phyloP scores from a whole-genome alignment of 148 eudicot genomes.

The Rhododendron simsii region DNA sequence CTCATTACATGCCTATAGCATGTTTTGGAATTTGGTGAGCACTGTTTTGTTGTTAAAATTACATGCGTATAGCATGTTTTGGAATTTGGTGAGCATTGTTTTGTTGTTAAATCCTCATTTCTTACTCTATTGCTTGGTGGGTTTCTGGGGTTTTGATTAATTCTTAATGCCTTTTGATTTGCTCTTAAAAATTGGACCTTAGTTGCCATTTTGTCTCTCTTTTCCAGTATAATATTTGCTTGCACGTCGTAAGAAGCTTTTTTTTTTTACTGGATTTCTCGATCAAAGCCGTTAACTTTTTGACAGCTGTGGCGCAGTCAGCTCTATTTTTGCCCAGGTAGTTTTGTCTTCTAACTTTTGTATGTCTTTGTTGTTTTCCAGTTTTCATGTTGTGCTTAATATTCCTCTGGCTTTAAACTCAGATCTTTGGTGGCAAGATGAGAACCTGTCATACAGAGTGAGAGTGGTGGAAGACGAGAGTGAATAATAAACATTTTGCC shows the following conservation, averaged over 20 bases:
- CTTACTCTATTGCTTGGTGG: background rate
- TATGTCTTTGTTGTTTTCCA: background rate
- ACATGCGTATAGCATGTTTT: background rate
- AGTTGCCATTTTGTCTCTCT: background rate
- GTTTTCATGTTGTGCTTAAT: background rate
- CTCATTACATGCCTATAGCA: background rate
- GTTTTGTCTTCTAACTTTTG: background rate
- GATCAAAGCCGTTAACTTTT: background rate
- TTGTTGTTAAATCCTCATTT: background rate
- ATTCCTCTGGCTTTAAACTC: background rate
- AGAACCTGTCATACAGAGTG: background rate
- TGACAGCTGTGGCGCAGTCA: background rate
- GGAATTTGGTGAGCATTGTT: background rate
- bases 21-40: background rate
- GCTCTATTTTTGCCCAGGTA: background rate
- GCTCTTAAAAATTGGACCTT: background rate
- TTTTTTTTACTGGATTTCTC: background rate
- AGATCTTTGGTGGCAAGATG: background rate
- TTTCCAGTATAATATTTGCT: background rate
- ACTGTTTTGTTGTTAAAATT: background rate
- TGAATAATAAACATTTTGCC: background rate
- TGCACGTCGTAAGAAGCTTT: background rate
- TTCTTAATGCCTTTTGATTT: background rate
- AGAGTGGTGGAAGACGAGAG: background rate
- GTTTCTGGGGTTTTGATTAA: background rate